phyloP scores from a whole-genome alignment of 129 eudicot species.

The Flaveria sonorensis region DNA sequence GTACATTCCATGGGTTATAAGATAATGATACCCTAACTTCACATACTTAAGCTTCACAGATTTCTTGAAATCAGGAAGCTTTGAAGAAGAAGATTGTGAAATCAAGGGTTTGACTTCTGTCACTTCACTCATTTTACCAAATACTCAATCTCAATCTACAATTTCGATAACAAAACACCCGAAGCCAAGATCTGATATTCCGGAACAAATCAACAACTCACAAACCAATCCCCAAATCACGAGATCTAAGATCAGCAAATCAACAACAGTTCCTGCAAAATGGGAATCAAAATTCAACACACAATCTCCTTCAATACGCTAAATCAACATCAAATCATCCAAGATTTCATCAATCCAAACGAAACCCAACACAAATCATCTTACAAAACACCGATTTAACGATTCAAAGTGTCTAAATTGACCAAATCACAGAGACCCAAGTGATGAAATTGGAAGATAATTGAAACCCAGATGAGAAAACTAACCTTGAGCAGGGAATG shows the following conservation, averaged over 20 bases:
- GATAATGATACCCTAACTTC: slow-evolving; percentile 80
- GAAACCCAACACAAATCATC: not conserved
- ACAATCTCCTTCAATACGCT: too few relatives aligned
- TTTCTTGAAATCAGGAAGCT: slow-evolving; percentile 88
- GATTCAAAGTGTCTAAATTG: too few relatives aligned
- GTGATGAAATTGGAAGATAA: not conserved
- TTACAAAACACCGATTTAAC: too few relatives aligned
- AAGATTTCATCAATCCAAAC: not conserved
- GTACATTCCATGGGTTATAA: slow-evolving; percentile 87
- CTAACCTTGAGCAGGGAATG: slow-evolving; percentile 28
- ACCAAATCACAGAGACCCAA: not conserved
- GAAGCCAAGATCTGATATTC: slow-evolving; percentile 19
- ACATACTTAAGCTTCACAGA: slow-evolving; percentile 81
- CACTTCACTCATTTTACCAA: slow-evolving; percentile 52
- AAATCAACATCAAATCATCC: slow-evolving; percentile 9
- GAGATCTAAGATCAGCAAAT: slow-evolving; percentile 28
- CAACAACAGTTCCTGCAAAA: slow-evolving; percentile 39
- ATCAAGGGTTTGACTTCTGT: slow-evolving; percentile 58
- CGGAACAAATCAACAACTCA: slow-evolving; percentile 11
- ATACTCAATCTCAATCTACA: not conserved
- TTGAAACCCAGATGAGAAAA: slow-evolving; percentile 26
- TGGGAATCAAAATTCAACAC: slow-evolving; percentile 6
- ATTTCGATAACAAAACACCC: not conserved
- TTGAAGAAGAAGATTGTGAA: slow-evolving; percentile 51
- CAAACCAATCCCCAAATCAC: not conserved